These are phyloP conservation scores for Centrapalus pauciflorus DNA, from an alignment of 129 eudicot genomes.

Conservation along the genomic window DNA sequence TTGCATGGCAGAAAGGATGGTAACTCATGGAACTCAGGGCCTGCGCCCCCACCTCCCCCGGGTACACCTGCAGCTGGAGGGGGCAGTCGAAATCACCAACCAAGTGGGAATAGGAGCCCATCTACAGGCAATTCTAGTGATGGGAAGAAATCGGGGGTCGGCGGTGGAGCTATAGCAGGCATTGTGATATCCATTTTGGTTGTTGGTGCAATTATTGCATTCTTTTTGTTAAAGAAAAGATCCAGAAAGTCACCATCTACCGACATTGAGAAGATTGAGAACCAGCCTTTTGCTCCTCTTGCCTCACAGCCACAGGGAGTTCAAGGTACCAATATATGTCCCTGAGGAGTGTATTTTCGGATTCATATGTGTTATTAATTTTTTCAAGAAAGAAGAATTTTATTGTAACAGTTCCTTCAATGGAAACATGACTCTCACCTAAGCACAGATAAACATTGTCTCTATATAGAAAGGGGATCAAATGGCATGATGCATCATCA, in stretches of 20 bases:
- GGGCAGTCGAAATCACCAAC: constrained; percentile 35
- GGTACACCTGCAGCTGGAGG: constrained; percentile 67
- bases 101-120: constrained; percentile 36
- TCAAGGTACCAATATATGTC: constrained; percentile 49
- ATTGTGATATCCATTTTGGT: constrained; percentile 78
- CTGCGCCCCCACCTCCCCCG: constrained; percentile 99
- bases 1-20: constrained; percentile 60
- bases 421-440: too few species aligned
- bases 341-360: too few species aligned
- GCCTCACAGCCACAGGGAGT: constrained; percentile 60
- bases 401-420: too few species aligned
- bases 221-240: constrained; percentile 68
- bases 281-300: constrained; percentile 70
- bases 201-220: constrained; percentile 69
- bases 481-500: too few species aligned
- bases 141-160: constrained; percentile 62
- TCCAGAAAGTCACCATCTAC: constrained; percentile 51
- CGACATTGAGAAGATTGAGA: constrained; percentile 73
- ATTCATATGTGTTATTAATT: too few species aligned
- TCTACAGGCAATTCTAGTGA: constrained; percentile 26
- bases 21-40: constrained; percentile 75
- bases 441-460: too few species aligned
- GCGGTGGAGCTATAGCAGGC: constrained; percentile 81
- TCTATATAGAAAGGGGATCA: too few species aligned
- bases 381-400: too few species aligned